Conservation (phyloP, 192 early-diverging fungal genomes). For the Physocladia obscura region DNA sequence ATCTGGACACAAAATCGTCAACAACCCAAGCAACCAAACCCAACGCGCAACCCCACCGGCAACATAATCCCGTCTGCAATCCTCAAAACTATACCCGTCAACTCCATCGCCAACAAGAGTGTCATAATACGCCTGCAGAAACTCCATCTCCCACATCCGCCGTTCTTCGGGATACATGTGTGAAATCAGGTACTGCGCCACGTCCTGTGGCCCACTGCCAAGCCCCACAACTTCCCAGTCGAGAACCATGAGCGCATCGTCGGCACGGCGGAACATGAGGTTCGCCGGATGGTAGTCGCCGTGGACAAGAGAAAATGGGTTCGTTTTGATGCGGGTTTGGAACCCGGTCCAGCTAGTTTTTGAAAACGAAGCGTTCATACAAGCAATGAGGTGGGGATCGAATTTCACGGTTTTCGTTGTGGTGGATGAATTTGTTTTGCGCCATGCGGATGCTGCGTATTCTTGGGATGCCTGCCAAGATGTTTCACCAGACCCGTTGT, state of each 20-base stretch:
- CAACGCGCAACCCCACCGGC: not conserved
- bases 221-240: constrained; percentile 22
- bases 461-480: not conserved
- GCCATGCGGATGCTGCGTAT: not conserved
- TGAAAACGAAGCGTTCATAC: constrained; percentile 3
- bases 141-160: not conserved
- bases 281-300: constrained; percentile 21
- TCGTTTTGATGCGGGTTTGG: not conserved
- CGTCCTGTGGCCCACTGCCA: constrained; percentile 4
- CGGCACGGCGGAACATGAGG: constrained; percentile 6
- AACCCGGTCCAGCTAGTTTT: not conserved
- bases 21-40: constrained; percentile 1
- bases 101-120: not conserved
- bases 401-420: not conserved
- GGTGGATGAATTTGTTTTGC: not conserved
- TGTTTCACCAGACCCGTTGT: not conserved
- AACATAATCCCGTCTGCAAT: constrained; percentile 8
- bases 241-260: not conserved
- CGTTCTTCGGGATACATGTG: constrained; percentile 19
- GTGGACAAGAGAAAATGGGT: constrained; percentile 7
- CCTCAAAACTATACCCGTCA: not conserved
- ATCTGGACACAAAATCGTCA: not conserved
- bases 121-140: not conserved
- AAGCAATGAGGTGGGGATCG: not conserved
- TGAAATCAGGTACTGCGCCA: constrained; percentile 11